phyloP scores from a whole-genome alignment of 192 early-diverging fungal genomes.

The Podila verticillata region DNA sequence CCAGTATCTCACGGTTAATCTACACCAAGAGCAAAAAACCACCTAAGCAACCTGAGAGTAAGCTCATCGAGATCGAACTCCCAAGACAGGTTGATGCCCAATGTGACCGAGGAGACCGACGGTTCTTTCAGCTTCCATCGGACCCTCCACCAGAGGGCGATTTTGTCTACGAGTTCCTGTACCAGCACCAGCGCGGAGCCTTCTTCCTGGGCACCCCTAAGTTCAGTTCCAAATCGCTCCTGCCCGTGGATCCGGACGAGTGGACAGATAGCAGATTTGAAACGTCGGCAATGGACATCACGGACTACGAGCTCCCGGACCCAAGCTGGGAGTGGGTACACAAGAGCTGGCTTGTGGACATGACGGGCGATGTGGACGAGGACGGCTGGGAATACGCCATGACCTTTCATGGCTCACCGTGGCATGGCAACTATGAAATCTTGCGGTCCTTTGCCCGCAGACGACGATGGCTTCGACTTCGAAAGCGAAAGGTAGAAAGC shows the following conservation, averaged over 20 bases:
- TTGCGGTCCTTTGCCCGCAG: constrained; percentile 65
- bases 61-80: constrained; percentile 15
- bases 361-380: constrained; percentile 71
- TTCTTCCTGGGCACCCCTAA: constrained; percentile 51
- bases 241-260: constrained; percentile 63
- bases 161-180: constrained; percentile 45
- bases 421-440: constrained; percentile 65
- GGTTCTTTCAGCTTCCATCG: constrained; percentile 20
- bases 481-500: constrained; percentile 49
- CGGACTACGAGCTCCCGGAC: constrained; percentile 59
- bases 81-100: constrained; percentile 23
- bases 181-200: constrained; percentile 42
- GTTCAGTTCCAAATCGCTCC: constrained; percentile 63
- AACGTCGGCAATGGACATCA: constrained; percentile 55
- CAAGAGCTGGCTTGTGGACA: constrained; percentile 66
- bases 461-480: constrained; percentile 60
- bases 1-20: background rate
- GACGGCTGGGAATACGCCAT: constrained; percentile 67
- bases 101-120: constrained; percentile 12
- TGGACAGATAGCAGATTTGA: constrained; percentile 56
- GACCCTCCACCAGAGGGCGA: constrained; percentile 34
- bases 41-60: background rate
- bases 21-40: constrained; percentile 4
- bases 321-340: constrained; percentile 68
- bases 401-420: constrained; percentile 58